Conservation (phyloP, 306 rosid genomes). For the Medicago lupulina region DNA sequence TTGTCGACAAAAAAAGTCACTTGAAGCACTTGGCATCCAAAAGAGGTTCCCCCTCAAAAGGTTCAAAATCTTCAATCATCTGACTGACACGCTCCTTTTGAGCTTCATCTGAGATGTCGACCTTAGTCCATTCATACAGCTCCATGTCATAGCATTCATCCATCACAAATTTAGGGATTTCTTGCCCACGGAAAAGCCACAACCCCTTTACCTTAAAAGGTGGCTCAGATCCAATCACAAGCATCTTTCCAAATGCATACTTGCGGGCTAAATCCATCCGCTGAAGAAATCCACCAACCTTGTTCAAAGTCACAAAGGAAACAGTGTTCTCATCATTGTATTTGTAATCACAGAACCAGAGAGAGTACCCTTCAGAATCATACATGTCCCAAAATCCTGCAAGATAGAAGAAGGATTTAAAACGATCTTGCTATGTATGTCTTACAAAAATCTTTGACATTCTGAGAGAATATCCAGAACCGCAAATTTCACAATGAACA, state of each 20-base stretch:
- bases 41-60: constrained; percentile 83
- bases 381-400: constrained; percentile 97
- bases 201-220: constrained; percentile 92
- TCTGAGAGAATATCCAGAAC: not conserved
- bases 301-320: constrained; percentile 83
- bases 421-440: not conserved
- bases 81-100: constrained; percentile 84
- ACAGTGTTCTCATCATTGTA: constrained; percentile 86
- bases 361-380: constrained; percentile 92
- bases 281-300: constrained; percentile 88
- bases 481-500: not conserved
- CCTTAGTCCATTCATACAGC: constrained; percentile 87
- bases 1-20: constrained; percentile 38
- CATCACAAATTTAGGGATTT: constrained; percentile 71
- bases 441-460: not conserved
- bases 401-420: not conserved
- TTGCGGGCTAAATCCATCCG: constrained; percentile 92
- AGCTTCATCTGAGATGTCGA: constrained; percentile 66
- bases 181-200: constrained; percentile 94
- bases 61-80: constrained; percentile 84
- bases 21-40: constrained; percentile 91
- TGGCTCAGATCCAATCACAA: constrained; percentile 71
- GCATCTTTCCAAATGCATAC: constrained; percentile 93
- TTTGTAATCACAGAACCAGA: constrained; percentile 94
- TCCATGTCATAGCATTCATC: constrained; percentile 96